A percentile compares a stretch with the other conserved stretches of the same genome.
Evolutionary conservation across 1,284 basidiomycete species (phyloP).

Genomic region (Ceratobasidium sp.): DNA sequence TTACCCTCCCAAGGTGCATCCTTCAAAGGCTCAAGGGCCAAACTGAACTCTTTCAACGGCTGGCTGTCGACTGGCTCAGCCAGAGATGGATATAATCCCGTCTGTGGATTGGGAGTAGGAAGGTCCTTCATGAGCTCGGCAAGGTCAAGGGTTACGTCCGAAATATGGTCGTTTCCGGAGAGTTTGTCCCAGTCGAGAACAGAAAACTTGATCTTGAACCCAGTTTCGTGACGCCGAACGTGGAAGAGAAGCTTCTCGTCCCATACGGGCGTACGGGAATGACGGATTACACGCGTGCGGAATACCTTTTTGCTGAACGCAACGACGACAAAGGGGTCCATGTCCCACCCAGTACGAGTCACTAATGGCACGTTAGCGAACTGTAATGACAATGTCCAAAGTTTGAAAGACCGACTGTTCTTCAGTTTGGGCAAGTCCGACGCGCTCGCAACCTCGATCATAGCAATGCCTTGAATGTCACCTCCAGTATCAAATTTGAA

Average conservation of each 20-base stretch:
- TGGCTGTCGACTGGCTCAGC: conserved; percentile 62
- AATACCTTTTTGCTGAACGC: conserved; percentile 98
- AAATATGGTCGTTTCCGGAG: conserved; percentile 89
- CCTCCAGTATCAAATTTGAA: conserved; percentile 77
- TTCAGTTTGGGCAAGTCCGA: conserved; percentile 87
- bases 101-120: conserved; percentile 78
- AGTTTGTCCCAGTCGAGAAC: conserved; percentile 97
- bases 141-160: conserved; percentile 80
- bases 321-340: conserved; percentile 97
- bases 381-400: not conserved
- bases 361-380: conserved; percentile 62
- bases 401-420: conserved; percentile 74
- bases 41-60: conserved; percentile 76
- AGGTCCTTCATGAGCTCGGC: conserved; percentile 78
- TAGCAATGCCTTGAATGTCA: conserved; percentile 94
- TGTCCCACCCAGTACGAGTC: conserved; percentile 90
- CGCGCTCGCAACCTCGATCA: conserved; percentile 82
- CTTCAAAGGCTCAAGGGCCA: conserved; percentile 69
- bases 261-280: conserved; percentile 92
- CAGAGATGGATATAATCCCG: conserved; percentile 75
- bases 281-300: conserved; percentile 90
- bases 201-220: conserved; percentile 82
- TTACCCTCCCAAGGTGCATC: conserved; percentile 75
- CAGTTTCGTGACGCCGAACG: conserved; percentile 87
- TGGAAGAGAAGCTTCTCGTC: conserved; percentile 97